Evolutionary conservation across 768 basidiomycete species (phyloP).

Genomic region (Russula emetica): DNA sequence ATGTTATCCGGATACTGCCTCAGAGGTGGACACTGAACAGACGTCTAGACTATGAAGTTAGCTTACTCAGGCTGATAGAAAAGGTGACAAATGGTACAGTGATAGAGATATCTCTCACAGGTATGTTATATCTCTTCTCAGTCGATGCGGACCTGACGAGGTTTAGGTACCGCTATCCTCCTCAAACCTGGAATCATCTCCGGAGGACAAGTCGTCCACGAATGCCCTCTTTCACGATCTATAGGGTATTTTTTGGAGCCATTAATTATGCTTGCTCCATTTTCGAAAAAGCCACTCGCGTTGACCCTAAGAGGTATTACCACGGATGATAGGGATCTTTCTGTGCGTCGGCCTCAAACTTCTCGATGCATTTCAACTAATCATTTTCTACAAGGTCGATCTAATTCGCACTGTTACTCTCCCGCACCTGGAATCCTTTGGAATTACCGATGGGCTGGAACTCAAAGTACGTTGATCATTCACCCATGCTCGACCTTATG

Average conservation of each 20-base stretch:
- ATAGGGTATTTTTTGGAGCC: constrained; percentile 95
- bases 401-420: constrained; percentile 85
- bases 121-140: constrained; percentile 40
- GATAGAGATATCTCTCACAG: constrained; percentile 95
- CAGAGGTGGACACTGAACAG: neutral
- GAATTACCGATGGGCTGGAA: constrained; percentile 86
- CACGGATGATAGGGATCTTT: constrained; percentile 87
- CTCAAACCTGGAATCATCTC: constrained; percentile 89
- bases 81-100: constrained; percentile 90
- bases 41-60: constrained; percentile 89
- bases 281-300: constrained; percentile 81
- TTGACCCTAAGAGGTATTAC: constrained; percentile 87
- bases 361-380: constrained; percentile 1
- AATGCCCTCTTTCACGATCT: constrained; percentile 83
- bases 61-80: constrained; percentile 80
- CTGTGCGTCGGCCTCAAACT: constrained; percentile 46
- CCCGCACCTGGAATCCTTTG: constrained; percentile 87
- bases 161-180: constrained; percentile 80
- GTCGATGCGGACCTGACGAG: neutral
- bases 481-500: neutral
- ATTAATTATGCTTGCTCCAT: constrained; percentile 84
- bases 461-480: constrained; percentile 52
- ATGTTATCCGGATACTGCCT: constrained; percentile 19
- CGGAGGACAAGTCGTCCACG: constrained; percentile 77
- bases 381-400: constrained; percentile 59